Percentiles rank a stretch among this genome's conserved stretches.
phyloP scores from a whole-genome alignment of 2,329 filamentous ascomycete species.

The Scytalidium lignicola region DNA sequence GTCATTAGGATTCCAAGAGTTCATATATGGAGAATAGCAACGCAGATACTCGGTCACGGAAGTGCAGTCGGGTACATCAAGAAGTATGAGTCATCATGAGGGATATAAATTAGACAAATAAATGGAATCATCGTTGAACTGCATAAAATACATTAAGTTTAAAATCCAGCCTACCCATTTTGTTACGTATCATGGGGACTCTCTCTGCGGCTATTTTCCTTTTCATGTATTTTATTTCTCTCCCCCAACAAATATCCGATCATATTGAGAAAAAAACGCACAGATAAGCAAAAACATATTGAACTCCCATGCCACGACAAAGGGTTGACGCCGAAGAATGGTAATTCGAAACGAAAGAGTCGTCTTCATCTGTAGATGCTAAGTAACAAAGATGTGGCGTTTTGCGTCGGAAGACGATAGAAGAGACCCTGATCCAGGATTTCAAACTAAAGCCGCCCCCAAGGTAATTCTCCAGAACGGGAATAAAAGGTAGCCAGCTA shows the following conservation, averaged over 20 bases:
- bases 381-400: not conserved
- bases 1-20: too few species aligned
- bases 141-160: not conserved
- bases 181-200: not conserved
- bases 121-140: not conserved
- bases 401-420: not conserved
- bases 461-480: too few species aligned
- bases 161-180: not conserved
- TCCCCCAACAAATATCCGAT: not conserved
- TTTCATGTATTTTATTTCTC: not conserved
- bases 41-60: too few species aligned
- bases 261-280: not conserved
- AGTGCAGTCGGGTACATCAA: constrained; percentile 3
- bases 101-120: not conserved
- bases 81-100: too few species aligned
- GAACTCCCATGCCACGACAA: not conserved
- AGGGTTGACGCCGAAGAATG: not conserved
- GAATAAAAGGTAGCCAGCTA: not conserved
- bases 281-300: not conserved
- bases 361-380: not conserved
- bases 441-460: not conserved
- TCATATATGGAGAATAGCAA: too few species aligned
- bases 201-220: not conserved
- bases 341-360: not conserved
- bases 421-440: not conserved